These are phyloP conservation scores for Silene coronaria DNA, from an alignment of 179 eudicot species.

Conservation along the genomic window DNA sequence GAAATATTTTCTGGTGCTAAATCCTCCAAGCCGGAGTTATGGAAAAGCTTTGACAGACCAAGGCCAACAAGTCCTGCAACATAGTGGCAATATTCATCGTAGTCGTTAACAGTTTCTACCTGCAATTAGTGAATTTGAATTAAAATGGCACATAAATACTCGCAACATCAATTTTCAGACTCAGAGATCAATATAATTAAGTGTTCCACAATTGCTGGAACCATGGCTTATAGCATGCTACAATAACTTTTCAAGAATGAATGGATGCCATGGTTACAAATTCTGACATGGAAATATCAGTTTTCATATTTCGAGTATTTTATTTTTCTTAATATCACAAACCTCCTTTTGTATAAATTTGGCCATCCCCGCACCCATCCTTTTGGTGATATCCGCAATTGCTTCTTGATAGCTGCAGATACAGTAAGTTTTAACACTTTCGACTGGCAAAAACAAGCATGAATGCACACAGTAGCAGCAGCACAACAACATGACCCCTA, in stretches of 20 bases:
- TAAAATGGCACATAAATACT: background rate
- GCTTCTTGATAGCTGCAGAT: constrained; percentile 75
- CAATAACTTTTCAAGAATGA: too few relatives aligned
- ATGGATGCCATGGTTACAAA: too few relatives aligned
- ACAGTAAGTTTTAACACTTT: constrained; percentile 8
- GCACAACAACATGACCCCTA: too few relatives aligned
- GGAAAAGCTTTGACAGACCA: constrained; percentile 85
- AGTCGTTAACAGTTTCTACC: constrained; percentile 87
- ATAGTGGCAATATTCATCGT: constrained; percentile 92
- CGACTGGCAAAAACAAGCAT: constrained; percentile 1
- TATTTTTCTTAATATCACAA: constrained; percentile 3
- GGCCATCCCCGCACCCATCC: constrained; percentile 99
- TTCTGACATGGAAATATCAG: too few relatives aligned
- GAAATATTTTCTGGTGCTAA: constrained; percentile 58
- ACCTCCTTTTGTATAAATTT: constrained; percentile 93
- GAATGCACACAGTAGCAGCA: too few relatives aligned
- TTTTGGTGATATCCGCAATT: constrained; percentile 79
- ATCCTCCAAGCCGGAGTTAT: constrained; percentile 79
- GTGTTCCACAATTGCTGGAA: too few relatives aligned
- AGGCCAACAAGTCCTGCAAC: constrained; percentile 97
- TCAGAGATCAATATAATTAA: background rate
- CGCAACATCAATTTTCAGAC: background rate
- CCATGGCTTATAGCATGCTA: too few relatives aligned
- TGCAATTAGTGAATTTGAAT: constrained; percentile 25
- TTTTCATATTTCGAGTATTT: too few relatives aligned